Conservation (phyloP, 305 asterid genomes). For the Fraxinus xanthoxyloides region DNA sequence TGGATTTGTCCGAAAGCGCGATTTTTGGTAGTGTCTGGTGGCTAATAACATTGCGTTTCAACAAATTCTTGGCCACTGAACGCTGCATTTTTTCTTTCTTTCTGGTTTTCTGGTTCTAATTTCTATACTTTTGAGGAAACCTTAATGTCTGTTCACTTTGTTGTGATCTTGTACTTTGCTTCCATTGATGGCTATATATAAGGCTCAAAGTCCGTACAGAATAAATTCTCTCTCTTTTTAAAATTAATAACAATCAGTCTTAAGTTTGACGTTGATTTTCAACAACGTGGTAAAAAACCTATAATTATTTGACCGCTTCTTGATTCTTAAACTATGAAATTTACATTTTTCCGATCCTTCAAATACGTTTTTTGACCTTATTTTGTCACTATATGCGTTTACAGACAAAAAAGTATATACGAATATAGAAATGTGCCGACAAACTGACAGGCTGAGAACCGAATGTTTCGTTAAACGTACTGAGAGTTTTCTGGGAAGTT, state of each 20-base stretch:
- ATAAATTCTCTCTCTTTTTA: neutral
- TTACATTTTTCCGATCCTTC: neutral
- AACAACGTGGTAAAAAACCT: neutral
- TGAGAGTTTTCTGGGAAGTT: neutral
- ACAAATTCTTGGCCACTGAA: conserved; percentile 25
- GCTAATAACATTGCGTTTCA: conserved; percentile 16
- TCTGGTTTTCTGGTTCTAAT: neutral
- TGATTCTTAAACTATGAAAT: neutral
- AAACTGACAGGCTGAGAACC: neutral
- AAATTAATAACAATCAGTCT: neutral
- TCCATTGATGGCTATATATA: neutral
- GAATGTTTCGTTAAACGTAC: neutral
- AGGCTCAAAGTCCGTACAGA: neutral
- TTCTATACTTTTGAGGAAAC: neutral
- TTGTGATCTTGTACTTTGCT: neutral
- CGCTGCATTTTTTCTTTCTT: conserved; percentile 20
- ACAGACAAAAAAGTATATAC: neutral
- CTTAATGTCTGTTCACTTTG: neutral
- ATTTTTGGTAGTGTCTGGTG: neutral
- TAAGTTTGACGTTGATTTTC: conserved; percentile 20
- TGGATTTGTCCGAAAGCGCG: neutral
- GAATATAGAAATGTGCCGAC: neutral
- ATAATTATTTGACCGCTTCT: conserved; percentile 19
- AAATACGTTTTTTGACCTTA: neutral
- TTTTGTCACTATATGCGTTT: neutral